phyloP scores from a whole-genome alignment of 192 early-diverging fungal species.

The Funneliformis geosporum region DNA sequence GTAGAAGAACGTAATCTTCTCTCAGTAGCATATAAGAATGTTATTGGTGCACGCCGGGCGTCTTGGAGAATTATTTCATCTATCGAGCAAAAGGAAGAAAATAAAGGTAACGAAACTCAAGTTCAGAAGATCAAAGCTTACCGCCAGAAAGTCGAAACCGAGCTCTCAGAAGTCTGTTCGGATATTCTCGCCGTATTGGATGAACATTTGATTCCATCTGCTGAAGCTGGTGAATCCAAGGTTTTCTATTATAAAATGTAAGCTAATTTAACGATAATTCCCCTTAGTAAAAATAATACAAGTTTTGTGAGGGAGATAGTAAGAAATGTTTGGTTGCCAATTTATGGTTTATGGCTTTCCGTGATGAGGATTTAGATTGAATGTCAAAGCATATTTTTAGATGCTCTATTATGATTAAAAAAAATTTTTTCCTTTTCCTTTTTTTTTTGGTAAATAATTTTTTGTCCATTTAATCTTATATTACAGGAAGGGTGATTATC shows the following conservation, averaged over 20 bases:
- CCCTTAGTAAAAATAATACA: constrained; percentile 39
- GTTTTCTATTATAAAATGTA: constrained; percentile 99
- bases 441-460: too few relatives aligned
- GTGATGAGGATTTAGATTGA: too few relatives aligned
- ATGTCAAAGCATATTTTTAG: too few relatives aligned
- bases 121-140: constrained; percentile 88
- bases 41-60: constrained; percentile 95
- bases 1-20: constrained; percentile 98
- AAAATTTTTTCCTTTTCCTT: too few relatives aligned
- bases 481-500: constrained; percentile 90
- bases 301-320: too few relatives aligned
- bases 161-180: constrained; percentile 88
- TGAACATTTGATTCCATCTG: constrained; percentile 84
- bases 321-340: too few relatives aligned
- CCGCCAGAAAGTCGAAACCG: constrained; percentile 87
- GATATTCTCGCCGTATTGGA: constrained; percentile 89
- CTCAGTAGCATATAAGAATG: constrained; percentile 98
- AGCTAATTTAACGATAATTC: constrained; percentile 59
- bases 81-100: constrained; percentile 94
- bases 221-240: constrained; percentile 90
- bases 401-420: background rate
- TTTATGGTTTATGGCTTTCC: too few relatives aligned
- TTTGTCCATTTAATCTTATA: constrained; percentile 39
- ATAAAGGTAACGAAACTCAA: constrained; percentile 82
- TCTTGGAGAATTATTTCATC: constrained; percentile 98